Evolutionary conservation across 177 flowering plant genomes (phyloP), one percentile per base, ranked within the genome.

Genomic region (Tripterygium wilfordii): DNA sequence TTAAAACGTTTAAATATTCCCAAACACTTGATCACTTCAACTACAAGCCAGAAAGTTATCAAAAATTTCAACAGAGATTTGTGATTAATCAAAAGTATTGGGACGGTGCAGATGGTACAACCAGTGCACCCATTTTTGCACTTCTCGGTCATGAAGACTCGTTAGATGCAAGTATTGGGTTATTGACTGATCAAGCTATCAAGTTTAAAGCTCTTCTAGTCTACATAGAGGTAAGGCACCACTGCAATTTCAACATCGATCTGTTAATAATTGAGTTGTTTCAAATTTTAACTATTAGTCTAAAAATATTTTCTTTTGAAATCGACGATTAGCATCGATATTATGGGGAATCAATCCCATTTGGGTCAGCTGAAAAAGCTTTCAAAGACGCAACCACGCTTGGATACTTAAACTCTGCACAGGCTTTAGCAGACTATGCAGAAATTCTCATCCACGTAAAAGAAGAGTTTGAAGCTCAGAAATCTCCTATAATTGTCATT

Each of bases 261-360:
- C 12, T 30, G 7, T 12, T 12, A 30, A 7, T 30, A 12, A 6
- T 7, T 12, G 33, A 24, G 32, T 32, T 22, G 14, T 19, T 6
- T 30, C 7, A 6, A 30, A 6, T 6, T 30, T 30, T 30, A 30
- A 6, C 12, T 30, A 30, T 30, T 30, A 6, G 12, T 30, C 8
- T 30, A 30, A 6, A 6, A 6, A 30, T 20, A 7, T 32, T 33
- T 40, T 22, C 35, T 31, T 41, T 16, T 18, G n/a, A n/a, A n/a
- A n/a, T n/a, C n/a, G n/a, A n/a, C n/a, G n/a, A n/a, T 7, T 56
- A 76, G 81, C 78, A 76, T 58, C 61, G 81, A 20, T 76, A 45
- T 39, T 73, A 72, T 47, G 81, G 78, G 9, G 33, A 70, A 16
- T 76, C 82, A 29, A 35, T 49, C 2, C 82, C 82, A 8, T 62